A percentile compares a stretch with the other conserved stretches of the same genome.
phyloP scores from a whole-genome alignment of 1,139 yeast species.

The Pichia sp. region DNA sequence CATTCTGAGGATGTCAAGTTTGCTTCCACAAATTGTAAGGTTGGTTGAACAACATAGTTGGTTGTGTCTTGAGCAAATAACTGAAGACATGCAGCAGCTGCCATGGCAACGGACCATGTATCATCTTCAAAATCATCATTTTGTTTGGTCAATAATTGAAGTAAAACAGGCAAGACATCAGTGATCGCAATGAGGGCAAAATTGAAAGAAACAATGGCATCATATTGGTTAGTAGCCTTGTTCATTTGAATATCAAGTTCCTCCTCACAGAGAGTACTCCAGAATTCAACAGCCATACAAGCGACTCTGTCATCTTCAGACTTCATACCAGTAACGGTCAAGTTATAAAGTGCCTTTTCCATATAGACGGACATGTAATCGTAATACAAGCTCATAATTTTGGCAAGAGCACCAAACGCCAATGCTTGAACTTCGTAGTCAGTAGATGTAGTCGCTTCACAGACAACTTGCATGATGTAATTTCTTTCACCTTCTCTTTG shows the following conservation, averaged over 20 bases:
- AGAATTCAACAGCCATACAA: conserved; percentile 97
- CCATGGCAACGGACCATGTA: conserved; percentile 98
- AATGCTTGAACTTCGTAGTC: conserved; percentile 82
- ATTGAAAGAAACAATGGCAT: conserved; percentile 42
- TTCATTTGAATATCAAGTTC: conserved; percentile 76
- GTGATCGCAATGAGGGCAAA: conserved; percentile 80
- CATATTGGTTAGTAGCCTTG: conserved; percentile 32
- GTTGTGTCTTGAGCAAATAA: conserved; percentile 89
- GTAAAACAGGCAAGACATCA: conserved; percentile 82
- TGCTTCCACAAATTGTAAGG: conserved; percentile 72
- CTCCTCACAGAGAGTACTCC: conserved; percentile 97
- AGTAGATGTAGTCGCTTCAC: conserved; percentile 93
- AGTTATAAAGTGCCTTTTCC: conserved; percentile 92
- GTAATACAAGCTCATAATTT: conserved; percentile 87
- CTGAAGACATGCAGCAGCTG: conserved; percentile 96
- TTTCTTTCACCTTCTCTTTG: conserved; percentile 92
- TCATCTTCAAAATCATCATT: conserved; percentile 92
- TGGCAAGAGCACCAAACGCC: conserved; percentile 92
- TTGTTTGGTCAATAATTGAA: conserved; percentile 74
- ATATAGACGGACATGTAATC: conserved; percentile 86
- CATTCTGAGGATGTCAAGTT: conserved; percentile 59
- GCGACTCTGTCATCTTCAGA: conserved; percentile 79
- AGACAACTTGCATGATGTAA: conserved; percentile 96
- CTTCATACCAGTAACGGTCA: conserved; percentile 90
- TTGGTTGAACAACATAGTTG: conserved; percentile 76